Base-by-base conservation (phyloP, 805 yeast genomes). In the Cyberlindnera americana region DNA sequence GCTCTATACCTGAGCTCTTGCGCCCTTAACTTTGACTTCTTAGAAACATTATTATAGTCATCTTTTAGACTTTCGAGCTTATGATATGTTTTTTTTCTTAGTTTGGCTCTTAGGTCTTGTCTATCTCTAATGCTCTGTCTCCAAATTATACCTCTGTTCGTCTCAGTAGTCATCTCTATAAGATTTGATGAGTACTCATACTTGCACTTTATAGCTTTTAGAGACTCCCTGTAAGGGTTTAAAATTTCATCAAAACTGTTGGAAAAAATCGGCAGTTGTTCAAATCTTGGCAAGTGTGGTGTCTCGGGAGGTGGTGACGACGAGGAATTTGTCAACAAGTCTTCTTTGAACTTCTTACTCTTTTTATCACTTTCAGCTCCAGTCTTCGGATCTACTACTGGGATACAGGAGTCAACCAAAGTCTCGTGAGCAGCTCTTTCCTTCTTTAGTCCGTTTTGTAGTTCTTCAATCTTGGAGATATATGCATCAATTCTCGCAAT, bases 401-500 rank as follows among this genome's bases (percentile, higher is more conserved):
- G 58, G 14, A 43, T 32, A 4, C 36, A 38, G 6, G 40, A 25
- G 9, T 52, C 49, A 8, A 62, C 46, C 12, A 35, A 29, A 1
- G 40, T 26, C 15, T 56, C 53, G 33, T 50, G 49, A 0, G 36
- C 33, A 3, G 29, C 36, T 19, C 40, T 59, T 11, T 55, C 50
- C 10, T 41, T 42, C 26, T 47, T 52, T 12, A 61, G 42, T 7
- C 50, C 38, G 4, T 41, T 38, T n/a, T 63, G 58, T 0, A 56
- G 28, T 15, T 53, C 49, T 28, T 65, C 69, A 18, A 66, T 59
- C 22, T 53, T 48, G n/a, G 52, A 29, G 6, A 65, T 47, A 42
- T 61, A 44, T 14, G 64, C 51, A 36, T 64, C 67, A 2, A 64
- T 55, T 28, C 66, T 51, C 1, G 53, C 22, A 3, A 61, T 35